Conservation (phyloP, 306 rosid genomes). For the Ceratonia siliqua region DNA sequence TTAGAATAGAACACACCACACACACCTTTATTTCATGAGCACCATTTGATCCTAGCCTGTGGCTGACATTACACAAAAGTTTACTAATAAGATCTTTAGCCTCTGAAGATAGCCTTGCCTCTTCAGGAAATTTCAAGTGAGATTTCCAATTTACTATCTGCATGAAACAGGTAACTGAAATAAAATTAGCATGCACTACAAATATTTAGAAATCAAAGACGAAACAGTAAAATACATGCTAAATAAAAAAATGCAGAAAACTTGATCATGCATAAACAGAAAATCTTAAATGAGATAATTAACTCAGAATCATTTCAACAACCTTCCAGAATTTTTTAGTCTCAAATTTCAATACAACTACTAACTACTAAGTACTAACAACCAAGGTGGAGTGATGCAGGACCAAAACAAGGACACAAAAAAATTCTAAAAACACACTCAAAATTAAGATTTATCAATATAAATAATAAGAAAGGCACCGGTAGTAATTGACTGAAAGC, state of each 20-base stretch:
- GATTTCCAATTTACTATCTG: constrained; percentile 98
- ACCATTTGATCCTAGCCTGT: constrained; percentile 87
- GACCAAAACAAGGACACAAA: too few species aligned
- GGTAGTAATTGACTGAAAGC: too few species aligned
- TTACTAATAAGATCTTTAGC: constrained; percentile 84
- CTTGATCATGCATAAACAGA: background rate
- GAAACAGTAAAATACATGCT: background rate
- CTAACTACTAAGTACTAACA: too few species aligned
- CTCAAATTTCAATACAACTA: background rate
- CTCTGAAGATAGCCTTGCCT: constrained; percentile 75
- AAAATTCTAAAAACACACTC: too few species aligned
- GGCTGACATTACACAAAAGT: constrained; percentile 84
- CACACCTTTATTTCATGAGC: constrained; percentile 96
- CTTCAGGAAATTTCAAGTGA: constrained; percentile 96
- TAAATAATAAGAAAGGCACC: too few species aligned
- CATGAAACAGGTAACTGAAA: constrained; percentile 25
- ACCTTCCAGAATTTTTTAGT: background rate
- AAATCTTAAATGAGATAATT: background rate
- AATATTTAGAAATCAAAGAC: background rate
- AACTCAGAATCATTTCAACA: background rate
- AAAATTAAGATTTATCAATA: too few species aligned
- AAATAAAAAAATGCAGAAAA: background rate
- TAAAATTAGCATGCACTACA: constrained; percentile 13
- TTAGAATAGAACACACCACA: constrained; percentile 63
- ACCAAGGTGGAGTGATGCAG: too few species aligned